These are phyloP conservation scores for Perilla frutescens DNA, from an alignment of 257 asterid genomes.

Conservation along the genomic window DNA sequence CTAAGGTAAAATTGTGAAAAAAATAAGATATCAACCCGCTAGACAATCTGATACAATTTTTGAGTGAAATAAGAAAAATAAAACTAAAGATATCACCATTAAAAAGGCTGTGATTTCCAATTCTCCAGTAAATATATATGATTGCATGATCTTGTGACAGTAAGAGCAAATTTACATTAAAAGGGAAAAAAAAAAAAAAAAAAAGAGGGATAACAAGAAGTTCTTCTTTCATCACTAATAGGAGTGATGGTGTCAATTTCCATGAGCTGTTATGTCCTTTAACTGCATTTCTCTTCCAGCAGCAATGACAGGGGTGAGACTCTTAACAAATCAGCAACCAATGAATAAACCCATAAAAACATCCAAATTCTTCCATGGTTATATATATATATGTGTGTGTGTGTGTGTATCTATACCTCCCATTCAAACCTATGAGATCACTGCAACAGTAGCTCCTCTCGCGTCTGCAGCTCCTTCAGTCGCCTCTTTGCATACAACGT, in stretches of 20 bases:
- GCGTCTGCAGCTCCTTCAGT: slow-evolving; percentile 66
- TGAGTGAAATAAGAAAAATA: not conserved
- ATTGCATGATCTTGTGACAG: not conserved
- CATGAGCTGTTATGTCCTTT: not conserved
- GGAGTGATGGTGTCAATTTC: slow-evolving; percentile 1
- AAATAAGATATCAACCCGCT: no score
- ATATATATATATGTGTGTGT: not conserved
- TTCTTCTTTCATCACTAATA: slow-evolving; percentile 9
- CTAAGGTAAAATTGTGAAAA: no score
- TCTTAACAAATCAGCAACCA: slow-evolving; percentile 11
- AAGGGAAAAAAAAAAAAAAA: no score
- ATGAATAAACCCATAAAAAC: slow-evolving; percentile 12
- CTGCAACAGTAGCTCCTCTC: slow-evolving; percentile 65
- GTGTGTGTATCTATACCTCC: slow-evolving; percentile 3
- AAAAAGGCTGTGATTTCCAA: slow-evolving; percentile 15
- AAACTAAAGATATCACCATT: slow-evolving; percentile 12
- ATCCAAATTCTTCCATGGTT: slow-evolving; percentile 5
- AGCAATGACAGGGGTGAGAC: slow-evolving; percentile 2
- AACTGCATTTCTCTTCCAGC: slow-evolving; percentile 17
- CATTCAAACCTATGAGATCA: slow-evolving; percentile 38
- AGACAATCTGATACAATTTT: no score
- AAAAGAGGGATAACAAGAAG: not conserved
- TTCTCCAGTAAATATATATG: slow-evolving; percentile 6
- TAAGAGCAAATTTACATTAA: slow-evolving; percentile 16
- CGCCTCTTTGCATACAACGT: slow-evolving; percentile 74